Percentiles rank a stretch among this genome's conserved stretches.
Conservation (phyloP, 495 filamentous ascomycete genomes). For the Lineolata rhizophorae region DNA sequence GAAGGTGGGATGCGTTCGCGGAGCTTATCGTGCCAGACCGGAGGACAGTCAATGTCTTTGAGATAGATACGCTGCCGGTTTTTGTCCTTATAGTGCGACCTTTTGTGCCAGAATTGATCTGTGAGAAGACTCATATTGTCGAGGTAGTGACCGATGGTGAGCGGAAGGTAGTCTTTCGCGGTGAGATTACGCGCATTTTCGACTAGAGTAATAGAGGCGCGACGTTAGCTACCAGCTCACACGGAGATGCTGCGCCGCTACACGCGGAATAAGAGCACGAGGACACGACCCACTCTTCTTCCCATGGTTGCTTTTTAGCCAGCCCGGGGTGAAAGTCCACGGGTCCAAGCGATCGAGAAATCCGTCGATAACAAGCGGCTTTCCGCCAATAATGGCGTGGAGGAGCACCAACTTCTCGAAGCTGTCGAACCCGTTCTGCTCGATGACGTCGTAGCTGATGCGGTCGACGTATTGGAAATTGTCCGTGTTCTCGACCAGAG, state of each 20-base stretch:
- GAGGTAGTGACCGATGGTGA: conserved; percentile 76
- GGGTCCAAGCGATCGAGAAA: conserved; percentile 46
- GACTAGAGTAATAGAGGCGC: conserved; percentile 15
- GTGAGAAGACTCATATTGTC: conserved; percentile 58
- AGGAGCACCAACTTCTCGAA: conserved; percentile 64
- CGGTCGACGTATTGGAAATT: conserved; percentile 68
- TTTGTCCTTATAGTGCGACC: conserved; percentile 42
- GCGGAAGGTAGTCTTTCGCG: conserved; percentile 41
- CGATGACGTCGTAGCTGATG: conserved; percentile 51
- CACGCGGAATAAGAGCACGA: too few relatives aligned
- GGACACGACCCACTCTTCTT: conserved; percentile 43
- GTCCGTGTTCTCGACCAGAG: conserved; percentile 49
- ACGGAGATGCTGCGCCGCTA: not conserved
- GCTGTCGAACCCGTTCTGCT: conserved; percentile 41
- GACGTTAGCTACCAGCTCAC: too few relatives aligned
- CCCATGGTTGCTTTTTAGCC: conserved; percentile 52
- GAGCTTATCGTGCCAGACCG: conserved; percentile 59
- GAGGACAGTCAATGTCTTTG: conserved; percentile 87
- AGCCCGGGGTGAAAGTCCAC: conserved; percentile 53
- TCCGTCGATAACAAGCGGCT: conserved; percentile 72
- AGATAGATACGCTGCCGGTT: conserved; percentile 69
- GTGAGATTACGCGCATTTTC: conserved; percentile 56
- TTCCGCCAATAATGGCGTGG: conserved; percentile 63
- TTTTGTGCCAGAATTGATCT: conserved; percentile 39
- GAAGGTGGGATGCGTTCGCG: conserved; percentile 50